These are phyloP conservation scores for Hypoxylon sp. DNA, from an alignment of 2,329 filamentous ascomycete species.

Conservation along the genomic window DNA sequence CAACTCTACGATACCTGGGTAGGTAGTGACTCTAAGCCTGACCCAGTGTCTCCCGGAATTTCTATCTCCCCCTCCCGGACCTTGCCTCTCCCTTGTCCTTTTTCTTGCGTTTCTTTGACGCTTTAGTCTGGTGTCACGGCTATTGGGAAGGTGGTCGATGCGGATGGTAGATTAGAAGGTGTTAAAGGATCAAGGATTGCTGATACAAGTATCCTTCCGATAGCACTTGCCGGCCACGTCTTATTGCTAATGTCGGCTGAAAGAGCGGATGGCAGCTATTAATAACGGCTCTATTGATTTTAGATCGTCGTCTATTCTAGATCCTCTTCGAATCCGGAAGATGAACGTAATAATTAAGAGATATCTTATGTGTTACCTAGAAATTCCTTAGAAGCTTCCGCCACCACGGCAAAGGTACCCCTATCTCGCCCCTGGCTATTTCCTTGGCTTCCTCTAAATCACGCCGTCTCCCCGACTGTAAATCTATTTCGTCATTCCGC, in stretches of 20 bases:
- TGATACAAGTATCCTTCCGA: too few relatives aligned
- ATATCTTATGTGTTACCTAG: constrained; percentile 45
- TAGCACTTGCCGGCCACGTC: too few relatives aligned
- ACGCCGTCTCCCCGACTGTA: constrained; percentile 68
- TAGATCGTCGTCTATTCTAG: not conserved
- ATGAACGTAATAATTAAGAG: not conserved
- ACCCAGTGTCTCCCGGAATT: not conserved
- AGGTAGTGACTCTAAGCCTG: not conserved
- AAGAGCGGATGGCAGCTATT: not conserved
- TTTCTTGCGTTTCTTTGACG: too few relatives aligned
- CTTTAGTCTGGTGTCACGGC: too few relatives aligned
- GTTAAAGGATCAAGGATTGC: too few relatives aligned
- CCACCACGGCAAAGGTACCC: constrained; percentile 58
- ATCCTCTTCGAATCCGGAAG: not conserved
- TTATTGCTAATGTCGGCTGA: too few relatives aligned
- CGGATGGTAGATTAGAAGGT: too few relatives aligned
- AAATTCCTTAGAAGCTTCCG: constrained; percentile 61
- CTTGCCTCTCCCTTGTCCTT: too few relatives aligned
- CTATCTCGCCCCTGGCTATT: constrained; percentile 49
- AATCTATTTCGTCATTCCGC: constrained; percentile 67
- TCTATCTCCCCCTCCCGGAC: not conserved
- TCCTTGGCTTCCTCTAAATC: constrained; percentile 67
- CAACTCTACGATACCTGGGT: not conserved
- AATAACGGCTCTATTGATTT: not conserved
- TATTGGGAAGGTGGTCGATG: too few relatives aligned